Evolutionary conservation across 768 basidiomycete species (phyloP).

Genomic region (Tephrocybe sp.): DNA sequence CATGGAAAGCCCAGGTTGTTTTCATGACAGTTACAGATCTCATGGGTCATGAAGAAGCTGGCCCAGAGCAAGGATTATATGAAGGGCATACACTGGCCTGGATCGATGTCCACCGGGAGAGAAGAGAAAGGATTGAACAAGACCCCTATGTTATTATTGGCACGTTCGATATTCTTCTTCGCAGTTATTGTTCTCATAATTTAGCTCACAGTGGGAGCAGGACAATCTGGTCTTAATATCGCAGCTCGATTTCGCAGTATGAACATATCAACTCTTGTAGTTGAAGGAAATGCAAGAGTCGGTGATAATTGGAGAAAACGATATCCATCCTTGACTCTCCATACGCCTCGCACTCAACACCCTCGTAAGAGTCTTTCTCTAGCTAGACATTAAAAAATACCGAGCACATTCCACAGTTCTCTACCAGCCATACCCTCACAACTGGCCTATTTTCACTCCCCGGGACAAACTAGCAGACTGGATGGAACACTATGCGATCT

Average conservation of each 20-base stretch:
- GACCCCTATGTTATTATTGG: slow-evolving; percentile 39
- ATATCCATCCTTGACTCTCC: slow-evolving; percentile 40
- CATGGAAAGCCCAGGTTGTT: slow-evolving; percentile 36
- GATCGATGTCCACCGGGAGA: slow-evolving; percentile 30
- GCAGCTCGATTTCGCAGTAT: slow-evolving; percentile 60
- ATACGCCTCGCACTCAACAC: slow-evolving; percentile 28
- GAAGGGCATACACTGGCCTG: slow-evolving; percentile 34
- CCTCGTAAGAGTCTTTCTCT: slow-evolving; percentile 5
- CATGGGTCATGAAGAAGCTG: slow-evolving; percentile 33
- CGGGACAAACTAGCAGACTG: slow-evolving; percentile 42
- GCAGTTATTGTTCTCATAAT: background rate
- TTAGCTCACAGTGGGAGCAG: slow-evolving; percentile 49
- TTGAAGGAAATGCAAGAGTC: slow-evolving; percentile 53
- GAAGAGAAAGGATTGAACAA: slow-evolving; percentile 33
- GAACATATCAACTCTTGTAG: slow-evolving; percentile 48
- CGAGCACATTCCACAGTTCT: slow-evolving; percentile 27
- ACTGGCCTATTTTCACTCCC: slow-evolving; percentile 40
- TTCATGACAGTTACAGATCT: slow-evolving; percentile 30
- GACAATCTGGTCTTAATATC: slow-evolving; percentile 59
- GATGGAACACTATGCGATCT: slow-evolving; percentile 38
- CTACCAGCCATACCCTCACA: slow-evolving; percentile 35
- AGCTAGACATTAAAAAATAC: background rate
- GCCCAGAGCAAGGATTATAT: slow-evolving; percentile 29
- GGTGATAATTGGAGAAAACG: slow-evolving; percentile 65
- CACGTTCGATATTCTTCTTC: slow-evolving; percentile 17